A percentile compares a stretch with the other conserved stretches of the same genome.
phyloP scores from a whole-genome alignment of 129 eudicot species.

The Lactuca sativa region DNA sequence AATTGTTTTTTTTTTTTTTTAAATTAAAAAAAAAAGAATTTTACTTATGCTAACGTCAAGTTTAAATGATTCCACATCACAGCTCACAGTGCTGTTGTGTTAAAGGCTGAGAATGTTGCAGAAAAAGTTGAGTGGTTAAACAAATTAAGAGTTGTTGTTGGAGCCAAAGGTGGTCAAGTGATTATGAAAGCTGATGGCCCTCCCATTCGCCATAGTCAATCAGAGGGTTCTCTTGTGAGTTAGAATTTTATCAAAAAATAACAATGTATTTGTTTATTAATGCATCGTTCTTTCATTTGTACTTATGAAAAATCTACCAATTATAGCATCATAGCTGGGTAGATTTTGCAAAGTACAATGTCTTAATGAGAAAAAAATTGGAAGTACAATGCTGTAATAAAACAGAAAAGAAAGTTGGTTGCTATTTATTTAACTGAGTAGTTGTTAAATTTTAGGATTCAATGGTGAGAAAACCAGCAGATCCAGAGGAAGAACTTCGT shows the following conservation, averaged over 20 bases:
- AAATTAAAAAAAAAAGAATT: too few relatives aligned
- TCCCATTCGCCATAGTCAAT: slow-evolving; percentile 77
- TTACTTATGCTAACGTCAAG: slow-evolving; percentile 2
- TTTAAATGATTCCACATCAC: slow-evolving; percentile 43
- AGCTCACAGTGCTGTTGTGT: slow-evolving; percentile 94
- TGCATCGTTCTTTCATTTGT: not conserved
- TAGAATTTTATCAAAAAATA: not conserved
- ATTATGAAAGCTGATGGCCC: slow-evolving; percentile 54
- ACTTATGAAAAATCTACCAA: too few relatives aligned
- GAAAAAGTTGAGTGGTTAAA: slow-evolving; percentile 87
- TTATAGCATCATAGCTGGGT: too few relatives aligned
- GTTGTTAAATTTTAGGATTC: slow-evolving; percentile 54
- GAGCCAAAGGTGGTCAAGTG: slow-evolving; percentile 83
- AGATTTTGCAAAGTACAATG: too few relatives aligned
- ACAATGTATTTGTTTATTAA: not conserved
- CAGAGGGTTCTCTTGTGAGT: slow-evolving; percentile 98
- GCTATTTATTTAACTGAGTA: not conserved
- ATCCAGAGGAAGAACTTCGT: slow-evolving; percentile 98
- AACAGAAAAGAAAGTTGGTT: too few relatives aligned
- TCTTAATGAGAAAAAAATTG: too few relatives aligned
- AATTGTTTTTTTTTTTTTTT: not conserved
- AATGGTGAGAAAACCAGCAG: slow-evolving; percentile 90
- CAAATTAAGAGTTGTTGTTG: slow-evolving; percentile 61
- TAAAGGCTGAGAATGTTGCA: slow-evolving; percentile 87
- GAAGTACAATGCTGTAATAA: too few relatives aligned